Evolutionary conservation across 2,329 filamentous ascomycete species (phyloP).

Genomic region (Colletotrichum sp.): DNA sequence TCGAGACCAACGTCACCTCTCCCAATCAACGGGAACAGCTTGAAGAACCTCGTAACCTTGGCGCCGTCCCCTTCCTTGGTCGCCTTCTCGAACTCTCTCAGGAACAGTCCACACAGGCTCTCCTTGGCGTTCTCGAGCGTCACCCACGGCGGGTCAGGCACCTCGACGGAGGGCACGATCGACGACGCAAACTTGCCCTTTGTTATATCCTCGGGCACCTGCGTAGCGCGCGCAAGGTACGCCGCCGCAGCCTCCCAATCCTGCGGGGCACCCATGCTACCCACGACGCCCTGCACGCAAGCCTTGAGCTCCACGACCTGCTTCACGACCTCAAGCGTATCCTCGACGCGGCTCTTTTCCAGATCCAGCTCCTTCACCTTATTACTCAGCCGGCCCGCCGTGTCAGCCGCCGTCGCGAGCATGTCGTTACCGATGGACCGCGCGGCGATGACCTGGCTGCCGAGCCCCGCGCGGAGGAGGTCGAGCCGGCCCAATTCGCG

Average conservation of each 20-base stretch:
- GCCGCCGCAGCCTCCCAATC: constrained; percentile 97
- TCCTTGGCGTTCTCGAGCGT: constrained; percentile 89
- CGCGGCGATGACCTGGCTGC: constrained; percentile 83
- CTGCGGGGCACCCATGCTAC: constrained; percentile 96
- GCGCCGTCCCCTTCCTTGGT: constrained; percentile 85
- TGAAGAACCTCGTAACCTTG: constrained; percentile 95
- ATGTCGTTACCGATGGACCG: constrained; percentile 87
- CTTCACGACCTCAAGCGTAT: constrained; percentile 89
- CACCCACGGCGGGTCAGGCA: constrained; percentile 86
- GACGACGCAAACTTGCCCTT: constrained; percentile 86
- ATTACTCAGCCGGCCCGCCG: constrained; percentile 82
- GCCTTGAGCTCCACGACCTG: constrained; percentile 97
- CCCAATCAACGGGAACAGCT: constrained; percentile 93
- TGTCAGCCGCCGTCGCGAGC: constrained; percentile 84
- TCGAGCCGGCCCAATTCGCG: constrained; percentile 88
- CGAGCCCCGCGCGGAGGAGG: constrained; percentile 84
- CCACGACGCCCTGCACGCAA: constrained; percentile 91
- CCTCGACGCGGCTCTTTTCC: constrained; percentile 89
- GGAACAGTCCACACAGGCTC: constrained; percentile 86
- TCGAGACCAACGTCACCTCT: constrained; percentile 88
- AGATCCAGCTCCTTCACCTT: constrained; percentile 87
- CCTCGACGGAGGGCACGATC: constrained; percentile 94
- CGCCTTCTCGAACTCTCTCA: constrained; percentile 94
- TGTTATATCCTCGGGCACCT: constrained; percentile 80
- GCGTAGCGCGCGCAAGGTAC: constrained; percentile 83